These are phyloP conservation scores for Talaromyces sp. DNA, from an alignment of 2,329 filamentous ascomycete species.

Conservation along the genomic window DNA sequence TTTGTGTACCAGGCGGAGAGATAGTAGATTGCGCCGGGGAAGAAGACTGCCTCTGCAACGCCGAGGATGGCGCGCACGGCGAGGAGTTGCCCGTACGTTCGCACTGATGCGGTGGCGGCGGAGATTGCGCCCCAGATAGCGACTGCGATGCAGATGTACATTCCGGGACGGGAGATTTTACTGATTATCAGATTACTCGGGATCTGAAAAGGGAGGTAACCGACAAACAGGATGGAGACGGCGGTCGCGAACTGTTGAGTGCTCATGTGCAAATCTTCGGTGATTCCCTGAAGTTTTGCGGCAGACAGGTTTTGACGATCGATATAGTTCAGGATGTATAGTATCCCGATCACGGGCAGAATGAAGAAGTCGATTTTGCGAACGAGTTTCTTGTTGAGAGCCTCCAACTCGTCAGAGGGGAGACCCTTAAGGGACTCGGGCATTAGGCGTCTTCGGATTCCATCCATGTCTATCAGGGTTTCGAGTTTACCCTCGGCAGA, in stretches of 20 bases:
- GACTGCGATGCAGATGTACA: constrained; percentile 4
- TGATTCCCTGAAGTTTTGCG: constrained; percentile 8
- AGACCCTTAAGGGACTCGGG: constrained; percentile 25
- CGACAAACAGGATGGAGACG: constrained; percentile 15
- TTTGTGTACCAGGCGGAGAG: constrained; percentile 66
- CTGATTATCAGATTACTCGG: constrained; percentile 15
- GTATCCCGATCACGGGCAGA: background rate
- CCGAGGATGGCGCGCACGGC: constrained; percentile 50
- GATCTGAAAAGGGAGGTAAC: constrained; percentile 11
- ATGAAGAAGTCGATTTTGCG: constrained; percentile 6
- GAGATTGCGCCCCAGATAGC: constrained; percentile 11
- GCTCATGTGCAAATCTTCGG: constrained; percentile 3
- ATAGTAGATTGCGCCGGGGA: constrained; percentile 62
- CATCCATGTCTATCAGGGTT: constrained; percentile 13
- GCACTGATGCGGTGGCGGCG: background rate
- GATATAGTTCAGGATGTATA: constrained; percentile 13
- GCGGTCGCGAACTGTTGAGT: constrained; percentile 7
- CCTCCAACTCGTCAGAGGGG: constrained; percentile 22
- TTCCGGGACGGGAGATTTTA: constrained; percentile 1
- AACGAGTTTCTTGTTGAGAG: constrained; percentile 21
- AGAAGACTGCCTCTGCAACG: constrained; percentile 62
- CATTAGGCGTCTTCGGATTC: background rate
- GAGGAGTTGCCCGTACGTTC: constrained; percentile 1
- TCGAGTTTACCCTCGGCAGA: constrained; percentile 23
- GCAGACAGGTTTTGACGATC: constrained; percentile 10